These are phyloP conservation scores for Ganoderma resinaceum DNA, from an alignment of 1,284 basidiomycete genomes.

Conservation along the genomic window DNA sequence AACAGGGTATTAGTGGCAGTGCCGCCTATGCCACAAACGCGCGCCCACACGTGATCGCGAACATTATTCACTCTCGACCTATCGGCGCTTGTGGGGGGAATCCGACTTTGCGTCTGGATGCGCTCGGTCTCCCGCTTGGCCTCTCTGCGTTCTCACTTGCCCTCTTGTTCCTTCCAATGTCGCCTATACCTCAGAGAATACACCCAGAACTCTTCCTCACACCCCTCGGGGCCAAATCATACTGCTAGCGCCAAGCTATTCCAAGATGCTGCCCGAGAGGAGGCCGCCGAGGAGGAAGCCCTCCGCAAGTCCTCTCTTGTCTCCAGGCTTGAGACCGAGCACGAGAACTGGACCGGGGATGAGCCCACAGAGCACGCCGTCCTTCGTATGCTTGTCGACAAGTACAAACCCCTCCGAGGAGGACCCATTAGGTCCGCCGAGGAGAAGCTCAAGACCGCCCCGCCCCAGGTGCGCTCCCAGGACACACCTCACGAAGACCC, in stretches of 20 bases:
- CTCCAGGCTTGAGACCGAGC: constrained; percentile 46
- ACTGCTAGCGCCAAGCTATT: constrained; percentile 73
- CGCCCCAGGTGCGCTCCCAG: constrained; percentile 40
- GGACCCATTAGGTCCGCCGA: constrained; percentile 74
- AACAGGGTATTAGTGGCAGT: background rate
- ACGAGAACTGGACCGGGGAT: constrained; percentile 80
- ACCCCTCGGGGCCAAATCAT: constrained; percentile 27
- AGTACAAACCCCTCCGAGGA: constrained; percentile 79
- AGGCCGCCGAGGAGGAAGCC: constrained; percentile 42
- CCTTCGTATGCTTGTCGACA: constrained; percentile 86
- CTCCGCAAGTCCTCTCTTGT: constrained; percentile 40
- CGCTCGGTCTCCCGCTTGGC: constrained; percentile 20
- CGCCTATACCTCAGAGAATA: background rate
- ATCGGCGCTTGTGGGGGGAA: background rate
- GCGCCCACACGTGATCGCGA: constrained; percentile 28
- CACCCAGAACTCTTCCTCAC: constrained; percentile 18
- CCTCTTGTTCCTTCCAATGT: constrained; percentile 9
- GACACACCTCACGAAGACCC: constrained; percentile 12
- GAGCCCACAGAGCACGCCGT: constrained; percentile 78
- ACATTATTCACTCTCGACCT: constrained; percentile 15
- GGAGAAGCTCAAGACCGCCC: constrained; percentile 69
- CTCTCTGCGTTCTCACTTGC: constrained; percentile 17
- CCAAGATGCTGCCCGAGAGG: constrained; percentile 71
- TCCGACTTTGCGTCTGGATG: constrained; percentile 27
- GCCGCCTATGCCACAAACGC: background rate